Base-by-base conservation (phyloP, 1,284 basidiomycete genomes). In the Mycena sp. region DNA sequence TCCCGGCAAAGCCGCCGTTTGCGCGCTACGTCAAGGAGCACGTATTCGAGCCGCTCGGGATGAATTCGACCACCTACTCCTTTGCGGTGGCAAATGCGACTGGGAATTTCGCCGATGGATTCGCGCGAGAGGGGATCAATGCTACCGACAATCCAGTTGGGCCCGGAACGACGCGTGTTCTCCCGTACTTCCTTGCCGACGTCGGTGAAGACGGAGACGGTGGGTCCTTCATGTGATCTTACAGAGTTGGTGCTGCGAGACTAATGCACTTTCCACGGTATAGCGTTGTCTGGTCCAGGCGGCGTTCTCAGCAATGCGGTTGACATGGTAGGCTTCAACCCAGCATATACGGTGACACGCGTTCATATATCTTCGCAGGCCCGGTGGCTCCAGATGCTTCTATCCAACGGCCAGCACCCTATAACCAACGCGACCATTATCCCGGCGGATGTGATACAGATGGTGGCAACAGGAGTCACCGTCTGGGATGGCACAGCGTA, bases 61-160 rank as follows among this genome's bases (percentile, higher is more conserved):
- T 70, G 43, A 68, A 54, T 26, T 55, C 64, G 12, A 70, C 68
- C 0, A 70, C 69, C 1, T 72, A 65, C 43, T 69, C 64, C 12
- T 52, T 41, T 25, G 35, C 44, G 19, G 21, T 49, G 2, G 68
- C 67, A 7, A 52, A 64, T 19, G 50, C 48, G 16, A 64, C 50
- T 10, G 70, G 70, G n/a, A 44, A 62, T 6, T 55, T 71, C 9
- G 63, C 67, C 1, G 50, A 67, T 6, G 67, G 67, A 0, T 60
- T 70, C n/a, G 37, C 32, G 9, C 55, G 65, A 2, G 65, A 67
- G 6, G 41, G 23, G 1, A 26, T 65, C 7, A 71, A 67, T 40
- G 35, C 32, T 19, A 61, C 54, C 28, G 56, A 52, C 14, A 59
- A 65, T 40, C 56, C 44, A 10, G 28, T 58, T 12, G 61, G 25